phyloP scores from a whole-genome alignment of 2,329 filamentous ascomycete genomes.

The Mycosphaerella arachidis region DNA sequence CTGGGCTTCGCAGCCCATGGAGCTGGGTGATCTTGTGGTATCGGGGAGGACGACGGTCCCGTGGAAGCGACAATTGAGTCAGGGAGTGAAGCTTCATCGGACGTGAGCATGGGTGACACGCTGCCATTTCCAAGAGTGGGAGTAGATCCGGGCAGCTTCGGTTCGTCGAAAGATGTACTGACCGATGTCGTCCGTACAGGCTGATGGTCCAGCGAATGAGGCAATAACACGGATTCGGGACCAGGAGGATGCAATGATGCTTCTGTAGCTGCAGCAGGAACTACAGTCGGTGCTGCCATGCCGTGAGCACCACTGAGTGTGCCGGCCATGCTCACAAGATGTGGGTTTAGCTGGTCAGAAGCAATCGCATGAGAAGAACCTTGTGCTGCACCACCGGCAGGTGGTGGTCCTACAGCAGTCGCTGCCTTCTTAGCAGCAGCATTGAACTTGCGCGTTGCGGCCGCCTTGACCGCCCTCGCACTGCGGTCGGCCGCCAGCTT shows the following conservation, averaged over 20 bases:
- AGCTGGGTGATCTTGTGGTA: too few relatives aligned
- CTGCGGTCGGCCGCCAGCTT: conserved; percentile 43
- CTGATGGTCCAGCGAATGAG: neutral
- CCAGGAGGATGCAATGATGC: neutral
- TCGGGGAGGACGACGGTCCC: neutral
- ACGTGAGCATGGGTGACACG: neutral
- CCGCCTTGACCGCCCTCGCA: conserved; percentile 31
- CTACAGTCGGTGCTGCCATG: neutral
- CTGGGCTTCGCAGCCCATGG: neutral
- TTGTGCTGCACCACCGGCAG: neutral
- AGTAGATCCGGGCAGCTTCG: conserved; percentile 8
- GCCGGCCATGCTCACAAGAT: neutral
- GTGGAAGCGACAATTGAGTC: neutral
- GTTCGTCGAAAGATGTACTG: conserved; percentile 1
- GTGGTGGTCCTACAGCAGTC: neutral
- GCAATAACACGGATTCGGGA: neutral
- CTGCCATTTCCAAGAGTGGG: neutral
- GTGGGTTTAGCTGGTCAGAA: too few relatives aligned
- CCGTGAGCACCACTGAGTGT: neutral
- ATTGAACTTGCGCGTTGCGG: conserved; percentile 31
- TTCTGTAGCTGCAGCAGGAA: neutral
- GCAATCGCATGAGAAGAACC: neutral
- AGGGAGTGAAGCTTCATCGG: neutral
- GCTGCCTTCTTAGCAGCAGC: conserved; percentile 31
- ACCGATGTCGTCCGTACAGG: conserved; percentile 3